phyloP scores from a whole-genome alignment of 2,329 filamentous ascomycete genomes.

The Fusarium miscanthi region DNA sequence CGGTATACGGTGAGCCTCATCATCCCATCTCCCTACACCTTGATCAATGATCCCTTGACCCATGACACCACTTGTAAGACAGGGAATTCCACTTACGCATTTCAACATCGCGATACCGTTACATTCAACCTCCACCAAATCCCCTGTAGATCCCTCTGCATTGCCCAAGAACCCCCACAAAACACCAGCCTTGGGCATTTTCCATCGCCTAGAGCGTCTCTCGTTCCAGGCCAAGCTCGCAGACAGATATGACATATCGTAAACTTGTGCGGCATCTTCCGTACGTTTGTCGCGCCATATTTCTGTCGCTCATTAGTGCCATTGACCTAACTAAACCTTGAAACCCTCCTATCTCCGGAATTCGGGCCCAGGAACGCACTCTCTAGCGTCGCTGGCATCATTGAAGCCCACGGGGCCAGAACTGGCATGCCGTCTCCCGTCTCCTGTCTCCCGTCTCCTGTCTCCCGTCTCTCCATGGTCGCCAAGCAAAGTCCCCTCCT shows the following conservation, averaged over 20 bases:
- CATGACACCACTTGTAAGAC: conserved; percentile 21
- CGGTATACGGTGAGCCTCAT: conserved; percentile 1
- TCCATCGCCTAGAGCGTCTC: conserved; percentile 23
- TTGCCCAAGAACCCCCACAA: not conserved
- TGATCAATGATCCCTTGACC: not conserved
- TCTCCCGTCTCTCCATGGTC: not conserved
- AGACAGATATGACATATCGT: not conserved
- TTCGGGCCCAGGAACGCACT: conserved; percentile 3
- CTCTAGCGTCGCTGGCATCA: conserved; percentile 1
- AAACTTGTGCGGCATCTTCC: not conserved
- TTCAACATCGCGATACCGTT: conserved; percentile 16
- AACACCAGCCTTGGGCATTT: conserved; percentile 7
- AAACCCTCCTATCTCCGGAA: conserved; percentile 4
- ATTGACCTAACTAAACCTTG: not conserved
- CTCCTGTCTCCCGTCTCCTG: not conserved
- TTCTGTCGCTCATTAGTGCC: not conserved
- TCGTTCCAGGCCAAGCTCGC: not conserved
- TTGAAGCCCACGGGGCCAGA: not conserved
- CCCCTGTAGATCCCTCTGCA: conserved; percentile 5
- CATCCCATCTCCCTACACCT: not conserved
- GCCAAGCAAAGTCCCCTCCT: not conserved
- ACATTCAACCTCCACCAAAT: conserved; percentile 9
- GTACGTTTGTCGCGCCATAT: conserved; percentile 1
- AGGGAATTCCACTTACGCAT: not conserved
- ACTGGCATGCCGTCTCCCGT: not conserved